Percentiles rank a stretch among this genome's conserved stretches.
Conservation (phyloP, 2,329 filamentous ascomycete genomes). For the Aspergillus chevalieri region DNA sequence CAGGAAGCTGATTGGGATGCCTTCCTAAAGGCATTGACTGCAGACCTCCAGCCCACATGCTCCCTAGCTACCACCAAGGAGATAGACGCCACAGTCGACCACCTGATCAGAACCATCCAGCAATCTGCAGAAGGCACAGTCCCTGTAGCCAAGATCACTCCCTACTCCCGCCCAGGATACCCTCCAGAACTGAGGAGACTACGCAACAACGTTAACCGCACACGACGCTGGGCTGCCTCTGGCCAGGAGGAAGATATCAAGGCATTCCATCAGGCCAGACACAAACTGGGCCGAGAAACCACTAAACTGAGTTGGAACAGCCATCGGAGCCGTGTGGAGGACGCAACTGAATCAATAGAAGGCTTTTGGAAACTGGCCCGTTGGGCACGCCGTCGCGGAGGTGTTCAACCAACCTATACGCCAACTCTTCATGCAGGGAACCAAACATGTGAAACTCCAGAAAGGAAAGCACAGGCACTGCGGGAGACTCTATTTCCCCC, state of each 20-base stretch:
- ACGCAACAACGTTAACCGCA: background rate
- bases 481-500: slow-evolving; percentile 2
- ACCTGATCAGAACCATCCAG: background rate
- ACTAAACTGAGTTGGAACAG: background rate
- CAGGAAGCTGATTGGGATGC: background rate
- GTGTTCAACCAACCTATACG: background rate
- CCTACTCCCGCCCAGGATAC: background rate
- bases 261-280: background rate
- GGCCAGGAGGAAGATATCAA: background rate
- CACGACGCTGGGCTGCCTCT: background rate
- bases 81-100: background rate
- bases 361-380: background rate
- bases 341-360: background rate
- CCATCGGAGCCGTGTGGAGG: background rate
- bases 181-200: background rate
- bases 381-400: background rate
- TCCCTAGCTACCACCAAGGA: background rate
- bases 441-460: background rate
- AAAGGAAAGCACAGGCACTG: slow-evolving; percentile 1
- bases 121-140: background rate
- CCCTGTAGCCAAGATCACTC: background rate
- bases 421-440: background rate
- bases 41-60: background rate
- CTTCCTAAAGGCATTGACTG: background rate
- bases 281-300: background rate